Base-by-base conservation (phyloP, 1,139 yeast species). In the Hansenula lynferdii region DNA sequence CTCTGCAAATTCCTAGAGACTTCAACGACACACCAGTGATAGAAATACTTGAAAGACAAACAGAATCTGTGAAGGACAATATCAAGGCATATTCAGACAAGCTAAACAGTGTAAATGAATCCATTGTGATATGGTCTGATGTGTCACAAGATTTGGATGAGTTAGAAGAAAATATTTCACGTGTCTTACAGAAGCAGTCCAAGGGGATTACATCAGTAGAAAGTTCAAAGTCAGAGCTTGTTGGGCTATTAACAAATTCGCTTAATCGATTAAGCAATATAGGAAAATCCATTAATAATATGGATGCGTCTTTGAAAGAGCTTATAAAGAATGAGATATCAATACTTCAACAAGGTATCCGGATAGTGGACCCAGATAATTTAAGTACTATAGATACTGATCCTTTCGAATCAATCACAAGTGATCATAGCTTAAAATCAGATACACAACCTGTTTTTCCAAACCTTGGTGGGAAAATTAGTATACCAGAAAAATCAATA, bases 41-140 rank as follows among this genome's bases (percentile, higher is more conserved):
- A 8, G 59, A 59, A 21, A 48, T 56, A 15, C 35, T 64, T 8
- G 38, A 47, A 21, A 37, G 54, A 21, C 67, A 62, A 35, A 40
- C 59, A 0, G 54, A 49, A 2, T 55, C 62, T 0, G 34, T 60
- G 11, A 42, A 48, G 6, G 64, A 60, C 36, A 39, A 54, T 11
- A 44, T 56, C 1, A 38, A 37, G 1, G 46, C 40, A 2, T 50
- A 41, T 20, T 22, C 36, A 7, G 48, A 50, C 30, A 56, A 55
- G 31, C 34, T 33, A 1, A 15, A 24, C 4, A 50, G 43, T 15
- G 56, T 42, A 30, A 40, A 54, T 8, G 61, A 62, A 31, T 51
- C 56, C 16, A 34, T 58, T 1, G 41, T 58, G 0, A 53, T 63
- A 4, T 70, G 80, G 72, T 56, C 58, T 15, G 75, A 70, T 35